Evolutionary conservation across 352 stramenopile genomes (phyloP).

Genomic region (Phytophthora lateralis): DNA sequence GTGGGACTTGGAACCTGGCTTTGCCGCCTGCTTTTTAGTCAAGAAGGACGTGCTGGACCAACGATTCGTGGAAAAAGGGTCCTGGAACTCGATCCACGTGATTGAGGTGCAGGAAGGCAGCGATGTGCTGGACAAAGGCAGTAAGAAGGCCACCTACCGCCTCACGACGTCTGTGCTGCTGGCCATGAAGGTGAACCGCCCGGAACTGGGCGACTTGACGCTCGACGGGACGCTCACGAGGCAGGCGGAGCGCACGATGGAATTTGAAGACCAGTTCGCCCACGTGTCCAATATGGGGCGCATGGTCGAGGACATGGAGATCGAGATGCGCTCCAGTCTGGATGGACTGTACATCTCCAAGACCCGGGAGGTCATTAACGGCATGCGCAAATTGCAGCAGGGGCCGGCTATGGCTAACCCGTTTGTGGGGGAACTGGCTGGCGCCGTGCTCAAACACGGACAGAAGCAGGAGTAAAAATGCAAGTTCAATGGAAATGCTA

Average conservation of each 20-base stretch:
- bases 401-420: constrained; percentile 55
- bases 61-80: constrained; percentile 81
- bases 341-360: constrained; percentile 96
- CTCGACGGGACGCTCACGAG: constrained; percentile 91
- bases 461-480: constrained; percentile 46
- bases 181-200: constrained; percentile 88
- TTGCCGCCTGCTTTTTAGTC: constrained; percentile 94
- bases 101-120: constrained; percentile 87
- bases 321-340: constrained; percentile 92
- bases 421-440: constrained; percentile 79
- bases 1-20: constrained; percentile 94
- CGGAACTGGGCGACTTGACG: constrained; percentile 81
- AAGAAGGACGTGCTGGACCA: constrained; percentile 91
- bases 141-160: constrained; percentile 87
- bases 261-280: constrained; percentile 75
- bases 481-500: neutral
- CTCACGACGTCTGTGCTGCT: constrained; percentile 94
- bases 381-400: constrained; percentile 88
- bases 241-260: constrained; percentile 77
- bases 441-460: constrained; percentile 76
- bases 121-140: constrained; percentile 31
- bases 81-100: constrained; percentile 96
- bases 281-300: constrained; percentile 95
- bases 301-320: constrained; percentile 97
- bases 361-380: constrained; percentile 94